Evolutionary conservation across 768 basidiomycete species (phyloP).

Genomic region (Russula sp.): DNA sequence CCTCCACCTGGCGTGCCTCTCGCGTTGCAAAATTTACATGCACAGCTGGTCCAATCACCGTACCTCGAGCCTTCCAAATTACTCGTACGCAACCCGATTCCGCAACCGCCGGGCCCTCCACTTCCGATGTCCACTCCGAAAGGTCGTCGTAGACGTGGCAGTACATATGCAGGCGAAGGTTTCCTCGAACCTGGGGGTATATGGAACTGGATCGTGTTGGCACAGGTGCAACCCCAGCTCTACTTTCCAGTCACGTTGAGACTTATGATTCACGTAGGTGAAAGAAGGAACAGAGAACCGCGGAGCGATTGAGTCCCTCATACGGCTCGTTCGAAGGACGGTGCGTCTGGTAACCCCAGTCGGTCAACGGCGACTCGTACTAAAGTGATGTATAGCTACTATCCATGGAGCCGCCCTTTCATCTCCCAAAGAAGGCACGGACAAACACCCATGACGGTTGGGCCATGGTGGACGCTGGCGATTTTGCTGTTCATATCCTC

Average conservation of each 20-base stretch:
- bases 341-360: constrained; percentile 37
- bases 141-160: constrained; percentile 58
- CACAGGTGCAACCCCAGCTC: constrained; percentile 46
- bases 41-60: constrained; percentile 53
- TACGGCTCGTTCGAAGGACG: constrained; percentile 62
- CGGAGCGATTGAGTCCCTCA: constrained; percentile 71
- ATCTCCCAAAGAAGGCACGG: constrained; percentile 58
- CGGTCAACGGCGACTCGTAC: background rate
- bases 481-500: constrained; percentile 74
- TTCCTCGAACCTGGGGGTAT: constrained; percentile 45
- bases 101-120: constrained; percentile 51
- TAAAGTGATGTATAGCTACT: constrained; percentile 43
- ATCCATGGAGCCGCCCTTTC: constrained; percentile 48
- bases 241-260: background rate
- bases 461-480: constrained; percentile 79
- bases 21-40: constrained; percentile 49
- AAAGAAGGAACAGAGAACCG: constrained; percentile 80
- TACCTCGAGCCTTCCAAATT: constrained; percentile 59
- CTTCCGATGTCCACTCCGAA: constrained; percentile 52
- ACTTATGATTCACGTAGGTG: constrained; percentile 37
- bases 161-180: constrained; percentile 63
- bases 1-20: constrained; percentile 55
- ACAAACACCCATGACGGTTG: constrained; percentile 62
- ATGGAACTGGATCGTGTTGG: constrained; percentile 75
- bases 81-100: constrained; percentile 46